These are phyloP conservation scores for Lactarius akahatsu DNA, from an alignment of 768 basidiomycete genomes.

Conservation along the genomic window DNA sequence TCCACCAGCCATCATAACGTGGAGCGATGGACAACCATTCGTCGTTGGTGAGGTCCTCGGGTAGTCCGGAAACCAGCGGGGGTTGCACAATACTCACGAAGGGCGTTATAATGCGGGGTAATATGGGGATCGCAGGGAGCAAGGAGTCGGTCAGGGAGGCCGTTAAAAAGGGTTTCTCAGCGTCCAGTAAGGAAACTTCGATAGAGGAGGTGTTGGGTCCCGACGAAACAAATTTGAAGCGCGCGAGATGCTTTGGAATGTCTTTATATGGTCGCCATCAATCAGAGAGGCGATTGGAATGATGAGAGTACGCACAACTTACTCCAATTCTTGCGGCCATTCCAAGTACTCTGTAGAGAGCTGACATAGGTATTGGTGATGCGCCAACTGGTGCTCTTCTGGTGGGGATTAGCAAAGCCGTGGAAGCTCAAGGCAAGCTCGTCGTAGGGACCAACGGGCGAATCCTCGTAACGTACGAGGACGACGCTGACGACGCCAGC, in stretches of 20 bases:
- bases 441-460: slow-evolving; percentile 27
- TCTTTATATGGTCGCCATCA: slow-evolving; percentile 1
- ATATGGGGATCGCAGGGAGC: slow-evolving; percentile 19
- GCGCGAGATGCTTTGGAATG: slow-evolving; percentile 21
- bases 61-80: slow-evolving; percentile 2
- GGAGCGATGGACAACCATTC: slow-evolving; percentile 21
- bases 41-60: not conserved
- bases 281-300: too few relatives aligned
- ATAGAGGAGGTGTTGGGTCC: not conserved
- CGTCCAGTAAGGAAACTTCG: slow-evolving; percentile 11
- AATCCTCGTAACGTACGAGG: slow-evolving; percentile 19
- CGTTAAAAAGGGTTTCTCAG: slow-evolving; percentile 22
- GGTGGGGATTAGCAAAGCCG: slow-evolving; percentile 7
- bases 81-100: slow-evolving; percentile 15
- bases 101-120: slow-evolving; percentile 3
- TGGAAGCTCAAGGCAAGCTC: slow-evolving; percentile 13
- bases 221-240: slow-evolving; percentile 13
- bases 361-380: slow-evolving; percentile 26
- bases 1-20: slow-evolving; percentile 13
- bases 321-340: slow-evolving; percentile 27
- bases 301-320: not conserved
- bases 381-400: slow-evolving; percentile 1
- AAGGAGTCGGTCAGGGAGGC: slow-evolving; percentile 20
- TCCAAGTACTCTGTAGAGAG: slow-evolving; percentile 10
- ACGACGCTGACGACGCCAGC: slow-evolving; percentile 7